Percentiles rank a stretch among this genome's conserved stretches.
Evolutionary conservation across 202 grass and related monocot species (phyloP).

Genomic region (Dendrocalamus latiflorus): DNA sequence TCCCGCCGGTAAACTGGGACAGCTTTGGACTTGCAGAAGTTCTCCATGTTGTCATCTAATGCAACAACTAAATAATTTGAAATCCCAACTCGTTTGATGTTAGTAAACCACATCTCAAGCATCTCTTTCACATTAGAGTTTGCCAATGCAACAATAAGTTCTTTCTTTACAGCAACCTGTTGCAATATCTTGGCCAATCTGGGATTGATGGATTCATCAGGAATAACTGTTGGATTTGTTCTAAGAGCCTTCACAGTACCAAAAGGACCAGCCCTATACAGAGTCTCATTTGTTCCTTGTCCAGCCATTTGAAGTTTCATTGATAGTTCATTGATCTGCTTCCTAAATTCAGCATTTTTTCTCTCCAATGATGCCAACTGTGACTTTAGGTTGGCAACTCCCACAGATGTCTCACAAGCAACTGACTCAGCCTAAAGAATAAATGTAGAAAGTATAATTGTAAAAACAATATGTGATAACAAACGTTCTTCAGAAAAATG

Average conservation of each 20-base stretch:
- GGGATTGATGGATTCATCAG: constrained; percentile 70
- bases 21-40: constrained; percentile 61
- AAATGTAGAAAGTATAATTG: constrained; percentile 1
- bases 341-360: constrained; percentile 74
- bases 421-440: constrained; percentile 51
- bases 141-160: constrained; percentile 81
- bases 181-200: constrained; percentile 73
- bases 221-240: constrained; percentile 76
- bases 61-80: constrained; percentile 91
- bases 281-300: constrained; percentile 45
- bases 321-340: constrained; percentile 60
- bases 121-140: constrained; percentile 88
- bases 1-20: constrained; percentile 81
- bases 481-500: background rate
- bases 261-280: constrained; percentile 74
- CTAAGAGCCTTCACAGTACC: constrained; percentile 86
- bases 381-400: constrained; percentile 49
- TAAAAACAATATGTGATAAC: constrained; percentile 21
- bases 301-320: constrained; percentile 65
- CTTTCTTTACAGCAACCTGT: constrained; percentile 71
- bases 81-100: constrained; percentile 76
- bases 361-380: constrained; percentile 44
- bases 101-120: constrained; percentile 86
- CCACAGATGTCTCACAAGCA: constrained; percentile 49
- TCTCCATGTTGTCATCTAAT: constrained; percentile 71